These are phyloP conservation scores for Colletotrichum sp. DNA, from an alignment of 2,329 filamentous ascomycete genomes.

Conservation along the genomic window DNA sequence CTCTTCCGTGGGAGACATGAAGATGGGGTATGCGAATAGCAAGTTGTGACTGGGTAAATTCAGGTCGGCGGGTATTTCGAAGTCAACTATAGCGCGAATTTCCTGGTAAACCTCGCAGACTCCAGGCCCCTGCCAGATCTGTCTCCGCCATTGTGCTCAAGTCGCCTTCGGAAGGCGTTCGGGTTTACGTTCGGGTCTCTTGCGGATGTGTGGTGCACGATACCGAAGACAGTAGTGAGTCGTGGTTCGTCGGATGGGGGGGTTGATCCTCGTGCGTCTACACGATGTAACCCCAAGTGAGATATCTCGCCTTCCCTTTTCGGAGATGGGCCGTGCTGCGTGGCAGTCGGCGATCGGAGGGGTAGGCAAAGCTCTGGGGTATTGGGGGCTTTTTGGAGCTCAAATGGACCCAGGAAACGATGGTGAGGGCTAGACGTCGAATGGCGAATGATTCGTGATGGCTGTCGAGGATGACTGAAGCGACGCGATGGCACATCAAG, in stretches of 20 bases:
- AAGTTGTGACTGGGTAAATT: background rate
- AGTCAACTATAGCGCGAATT: background rate
- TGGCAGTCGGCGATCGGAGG: background rate
- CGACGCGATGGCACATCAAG: background rate
- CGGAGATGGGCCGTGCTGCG: background rate
- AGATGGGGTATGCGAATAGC: background rate
- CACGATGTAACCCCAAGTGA: constrained; percentile 3
- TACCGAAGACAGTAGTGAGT: background rate
- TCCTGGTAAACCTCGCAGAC: background rate
- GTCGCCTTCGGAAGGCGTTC: background rate
- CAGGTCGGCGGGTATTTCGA: background rate
- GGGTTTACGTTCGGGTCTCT: background rate
- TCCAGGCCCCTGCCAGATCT: background rate
- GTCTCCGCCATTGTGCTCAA: background rate
- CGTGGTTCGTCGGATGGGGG: background rate
- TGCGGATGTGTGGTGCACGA: background rate
- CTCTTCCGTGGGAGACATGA: background rate
- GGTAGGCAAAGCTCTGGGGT: background rate
- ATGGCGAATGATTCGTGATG: background rate
- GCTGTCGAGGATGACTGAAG: background rate
- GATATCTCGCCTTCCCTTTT: constrained; percentile 13
- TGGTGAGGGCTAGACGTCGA: background rate
- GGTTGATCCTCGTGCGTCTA: background rate
- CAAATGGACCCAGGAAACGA: background rate
- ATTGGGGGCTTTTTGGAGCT: background rate